phyloP scores from a whole-genome alignment of 1,284 basidiomycete genomes.

The Amylostereum chailletii region DNA sequence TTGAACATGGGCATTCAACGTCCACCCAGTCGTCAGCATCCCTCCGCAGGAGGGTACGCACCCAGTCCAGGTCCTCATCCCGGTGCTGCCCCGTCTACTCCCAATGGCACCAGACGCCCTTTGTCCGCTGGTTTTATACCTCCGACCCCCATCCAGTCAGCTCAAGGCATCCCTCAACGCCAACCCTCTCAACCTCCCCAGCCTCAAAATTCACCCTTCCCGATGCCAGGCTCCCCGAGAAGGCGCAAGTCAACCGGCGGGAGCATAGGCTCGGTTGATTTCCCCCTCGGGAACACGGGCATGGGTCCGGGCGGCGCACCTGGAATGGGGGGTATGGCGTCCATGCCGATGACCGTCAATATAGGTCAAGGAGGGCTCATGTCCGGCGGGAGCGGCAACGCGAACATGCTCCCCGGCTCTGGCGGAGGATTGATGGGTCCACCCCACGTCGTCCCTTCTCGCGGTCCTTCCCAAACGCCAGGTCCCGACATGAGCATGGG shows the following conservation, averaged over 20 bases:
- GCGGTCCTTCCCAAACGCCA: not conserved
- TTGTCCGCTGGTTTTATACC: not conserved
- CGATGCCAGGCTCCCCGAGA: no score
- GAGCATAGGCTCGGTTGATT: no score
- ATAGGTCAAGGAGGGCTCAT: not conserved
- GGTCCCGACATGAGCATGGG: constrained; percentile 9
- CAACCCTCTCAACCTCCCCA: not conserved
- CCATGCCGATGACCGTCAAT: not conserved
- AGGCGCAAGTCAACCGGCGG: no score
- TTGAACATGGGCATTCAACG: not conserved
- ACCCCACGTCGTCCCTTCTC: constrained; percentile 10
- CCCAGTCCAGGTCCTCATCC: not conserved
- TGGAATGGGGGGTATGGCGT: no score
- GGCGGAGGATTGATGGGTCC: constrained; percentile 11
- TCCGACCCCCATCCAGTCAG: not conserved
- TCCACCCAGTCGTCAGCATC: not conserved
- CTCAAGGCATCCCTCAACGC: not conserved
- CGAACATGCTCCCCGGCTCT: constrained; percentile 4
- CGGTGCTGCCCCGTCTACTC: not conserved
- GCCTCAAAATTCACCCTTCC: not conserved
- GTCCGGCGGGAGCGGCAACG: not conserved
- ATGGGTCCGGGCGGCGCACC: no score
- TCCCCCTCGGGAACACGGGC: no score
- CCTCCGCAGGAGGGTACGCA: not conserved
- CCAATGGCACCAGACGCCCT: no score